These are phyloP conservation scores for Cyberlindnera bimundalis DNA, from an alignment of 805 yeast genomes.

Conservation along the genomic window DNA sequence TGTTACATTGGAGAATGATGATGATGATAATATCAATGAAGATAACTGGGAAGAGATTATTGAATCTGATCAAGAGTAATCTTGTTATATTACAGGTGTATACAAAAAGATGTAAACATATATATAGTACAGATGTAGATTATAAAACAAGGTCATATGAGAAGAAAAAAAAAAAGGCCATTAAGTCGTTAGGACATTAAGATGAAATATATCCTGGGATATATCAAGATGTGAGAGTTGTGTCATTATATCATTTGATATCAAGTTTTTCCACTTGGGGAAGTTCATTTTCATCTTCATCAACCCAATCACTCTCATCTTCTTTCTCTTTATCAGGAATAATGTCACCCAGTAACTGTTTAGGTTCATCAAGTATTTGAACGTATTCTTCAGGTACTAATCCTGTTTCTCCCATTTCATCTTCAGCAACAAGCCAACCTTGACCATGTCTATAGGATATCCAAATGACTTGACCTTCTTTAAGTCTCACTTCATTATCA, in stretches of 20 bases:
- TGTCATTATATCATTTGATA: no score
- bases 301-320: slow-evolving; percentile 23
- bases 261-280: slow-evolving; percentile 12
- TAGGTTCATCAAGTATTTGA: slow-evolving; percentile 36
- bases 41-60: slow-evolving; percentile 54
- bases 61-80: slow-evolving; percentile 33
- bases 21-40: slow-evolving; percentile 31
- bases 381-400: slow-evolving; percentile 95
- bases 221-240: background rate
- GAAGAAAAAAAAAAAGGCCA: background rate
- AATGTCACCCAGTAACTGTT: no score
- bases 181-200: no score
- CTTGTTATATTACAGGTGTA: no score
- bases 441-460: slow-evolving; percentile 92
- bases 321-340: no score
- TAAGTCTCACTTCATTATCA: slow-evolving; percentile 79
- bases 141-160: background rate
- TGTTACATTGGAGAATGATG: slow-evolving; percentile 49
- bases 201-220: background rate
- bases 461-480: slow-evolving; percentile 80
- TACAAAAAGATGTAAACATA: background rate
- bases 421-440: slow-evolving; percentile 95
- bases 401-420: slow-evolving; percentile 78
- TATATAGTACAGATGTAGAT: background rate
- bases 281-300: slow-evolving; percentile 30